Evolutionary conservation across 331 rosid genomes (phyloP).

Genomic region (Erythrophleum ivorense): DNA sequence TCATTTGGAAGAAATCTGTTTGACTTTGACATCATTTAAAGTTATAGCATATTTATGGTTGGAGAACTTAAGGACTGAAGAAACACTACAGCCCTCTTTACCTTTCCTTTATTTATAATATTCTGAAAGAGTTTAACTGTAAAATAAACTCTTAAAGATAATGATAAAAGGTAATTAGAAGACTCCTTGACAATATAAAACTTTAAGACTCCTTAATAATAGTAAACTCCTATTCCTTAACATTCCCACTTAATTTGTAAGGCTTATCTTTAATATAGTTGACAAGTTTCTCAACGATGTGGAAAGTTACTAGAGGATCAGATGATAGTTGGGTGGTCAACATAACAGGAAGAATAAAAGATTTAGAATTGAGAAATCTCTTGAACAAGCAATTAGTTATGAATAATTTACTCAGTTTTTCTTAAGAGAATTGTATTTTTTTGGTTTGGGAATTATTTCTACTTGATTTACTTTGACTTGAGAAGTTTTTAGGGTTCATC

Average conservation of each 20-base stretch:
- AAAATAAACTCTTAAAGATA: neutral
- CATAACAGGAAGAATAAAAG: neutral
- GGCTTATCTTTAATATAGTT: too few species aligned
- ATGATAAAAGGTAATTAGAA: neutral
- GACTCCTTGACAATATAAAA: neutral
- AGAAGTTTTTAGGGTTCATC: neutral
- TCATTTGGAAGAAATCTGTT: neutral
- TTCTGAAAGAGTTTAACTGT: constrained; percentile 3
- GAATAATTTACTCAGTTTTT: neutral
- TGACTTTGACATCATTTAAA: neutral
- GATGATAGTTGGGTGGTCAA: constrained; percentile 13
- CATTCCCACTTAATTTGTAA: neutral
- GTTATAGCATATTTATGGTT: neutral
- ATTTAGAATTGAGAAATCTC: constrained; percentile 1
- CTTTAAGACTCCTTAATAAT: neutral
- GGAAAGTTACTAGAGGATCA: neutral
- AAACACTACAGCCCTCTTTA: neutral
- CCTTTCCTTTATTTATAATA: neutral
- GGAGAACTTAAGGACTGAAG: neutral
- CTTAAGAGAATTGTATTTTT: neutral
- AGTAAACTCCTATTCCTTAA: neutral
- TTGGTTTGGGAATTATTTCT: neutral
- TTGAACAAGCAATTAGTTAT: neutral
- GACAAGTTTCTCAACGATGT: neutral
- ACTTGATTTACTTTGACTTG: neutral